phyloP scores from a whole-genome alignment of 2,329 filamentous ascomycete species.

The Bipolaris bicolor region DNA sequence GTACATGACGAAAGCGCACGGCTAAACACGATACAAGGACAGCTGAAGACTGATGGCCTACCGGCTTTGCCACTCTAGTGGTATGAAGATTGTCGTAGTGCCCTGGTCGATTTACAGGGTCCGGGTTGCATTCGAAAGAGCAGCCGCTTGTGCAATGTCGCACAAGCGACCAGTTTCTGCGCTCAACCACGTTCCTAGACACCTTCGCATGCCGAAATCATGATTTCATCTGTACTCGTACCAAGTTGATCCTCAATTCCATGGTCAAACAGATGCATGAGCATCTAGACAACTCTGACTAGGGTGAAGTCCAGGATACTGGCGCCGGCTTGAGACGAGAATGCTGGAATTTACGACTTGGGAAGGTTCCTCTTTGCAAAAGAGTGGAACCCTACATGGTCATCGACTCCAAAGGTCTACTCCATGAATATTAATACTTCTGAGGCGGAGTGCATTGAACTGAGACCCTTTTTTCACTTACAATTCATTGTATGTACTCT shows the following conservation, averaged over 20 bases:
- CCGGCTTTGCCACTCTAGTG: neutral
- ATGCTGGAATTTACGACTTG: conserved; percentile 1
- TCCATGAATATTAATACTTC: too few relatives aligned
- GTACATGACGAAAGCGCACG: neutral
- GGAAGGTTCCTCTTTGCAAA: neutral
- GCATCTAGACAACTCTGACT: conserved; percentile 21
- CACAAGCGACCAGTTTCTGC: conserved; percentile 20
- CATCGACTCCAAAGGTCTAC: neutral
- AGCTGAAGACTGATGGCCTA: neutral
- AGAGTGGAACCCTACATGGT: neutral
- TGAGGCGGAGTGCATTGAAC: neutral
- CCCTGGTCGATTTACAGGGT: neutral
- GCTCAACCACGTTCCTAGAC: conserved; percentile 25
- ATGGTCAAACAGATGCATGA: conserved; percentile 21
- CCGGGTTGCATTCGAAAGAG: conserved; percentile 13
- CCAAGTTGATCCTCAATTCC: conserved; percentile 16
- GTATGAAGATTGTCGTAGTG: neutral
- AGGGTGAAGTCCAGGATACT: conserved; percentile 13
- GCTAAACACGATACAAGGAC: neutral
- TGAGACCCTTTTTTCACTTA: too few relatives aligned
- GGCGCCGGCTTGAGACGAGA: conserved; percentile 21
- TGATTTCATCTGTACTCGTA: conserved; percentile 16
- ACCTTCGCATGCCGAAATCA: conserved; percentile 19
- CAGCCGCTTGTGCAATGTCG: conserved; percentile 26
- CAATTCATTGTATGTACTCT: neutral